Base-by-base conservation (phyloP, 331 rosid species). In the Stylosanthes scabra region DNA sequence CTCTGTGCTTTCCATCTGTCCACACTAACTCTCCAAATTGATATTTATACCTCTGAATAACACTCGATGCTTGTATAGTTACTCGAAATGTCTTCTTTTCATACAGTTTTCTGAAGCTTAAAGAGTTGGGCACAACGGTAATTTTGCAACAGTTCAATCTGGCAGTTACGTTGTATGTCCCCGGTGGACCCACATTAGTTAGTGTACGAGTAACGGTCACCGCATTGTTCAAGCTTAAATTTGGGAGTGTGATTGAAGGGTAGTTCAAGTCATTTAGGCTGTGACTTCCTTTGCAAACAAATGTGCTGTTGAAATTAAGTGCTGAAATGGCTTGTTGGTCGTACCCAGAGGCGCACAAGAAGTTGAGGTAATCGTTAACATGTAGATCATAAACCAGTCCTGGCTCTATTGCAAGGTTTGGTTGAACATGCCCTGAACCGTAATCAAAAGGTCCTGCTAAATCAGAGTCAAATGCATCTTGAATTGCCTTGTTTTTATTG, bases 121-220 rank as follows among this genome's bases (percentile, higher is more conserved):
- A 31, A 5, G 37, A 31, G 5, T 5, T 31, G 37, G 37, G 37
- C 3, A 31, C 37, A 31, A 31, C 37, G 5, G 3, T 31, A 31
- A 31, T 31, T 31, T 31, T 31, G 37, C 5, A 31, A 3, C 37
- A 3, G 5, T 31, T 5, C 37, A 31, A 31, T 31, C 37, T 31
- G 37, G 67, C 71, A 1, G 0, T 73, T 29, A 29, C 88, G 4
- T 8, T 11, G 46, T 88, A 86, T 0, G 77, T 75, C 39, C 85
- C 39, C 25, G 93, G 79, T 9, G 55, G 16, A 3, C 91, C 89
- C 40, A 86, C 93, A 73, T 79, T 79, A 9, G 83, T 79, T 12
- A 79, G 39, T 5, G 55, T 79, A 4, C 83, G 79, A 13, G 61
- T 67, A 58, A 79, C 31, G 11, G 27, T 73, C 16, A 67, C 47